phyloP scores from a whole-genome alignment of 2,329 filamentous ascomycete species.

The Trichothecium sympodiale region DNA sequence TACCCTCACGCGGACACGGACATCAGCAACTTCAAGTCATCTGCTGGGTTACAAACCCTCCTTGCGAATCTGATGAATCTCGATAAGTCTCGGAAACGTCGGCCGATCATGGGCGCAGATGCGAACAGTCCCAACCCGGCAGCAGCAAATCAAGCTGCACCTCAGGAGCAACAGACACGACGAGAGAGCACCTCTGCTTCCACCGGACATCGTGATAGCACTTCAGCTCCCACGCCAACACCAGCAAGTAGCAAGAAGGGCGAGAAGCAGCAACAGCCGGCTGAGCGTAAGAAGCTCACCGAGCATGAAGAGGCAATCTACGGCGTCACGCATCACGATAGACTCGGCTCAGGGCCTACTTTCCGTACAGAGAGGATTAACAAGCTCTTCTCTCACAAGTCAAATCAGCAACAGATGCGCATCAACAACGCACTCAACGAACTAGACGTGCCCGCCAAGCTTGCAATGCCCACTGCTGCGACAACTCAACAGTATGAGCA shows the following conservation, averaged over 20 bases:
- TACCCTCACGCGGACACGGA: conserved; percentile 62
- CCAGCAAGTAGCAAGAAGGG: conserved; percentile 39
- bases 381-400: conserved; percentile 69
- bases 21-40: conserved; percentile 69
- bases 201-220: conserved; percentile 23
- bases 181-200: conserved; percentile 26
- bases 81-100: conserved; percentile 85
- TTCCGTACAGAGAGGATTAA: conserved; percentile 80
- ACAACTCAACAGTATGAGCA: conserved; percentile 63
- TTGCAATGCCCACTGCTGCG: conserved; percentile 63
- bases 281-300: conserved; percentile 59
- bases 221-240: conserved; percentile 20
- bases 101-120: conserved; percentile 54
- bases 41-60: conserved; percentile 65
- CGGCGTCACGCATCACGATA: conserved; percentile 77
- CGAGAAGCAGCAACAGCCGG: conserved; percentile 22
- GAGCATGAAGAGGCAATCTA: conserved; percentile 68
- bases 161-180: conserved; percentile 31
- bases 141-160: conserved; percentile 21
- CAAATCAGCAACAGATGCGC: conserved; percentile 61
- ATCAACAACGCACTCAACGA: conserved; percentile 63
- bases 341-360: conserved; percentile 72
- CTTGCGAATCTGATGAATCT: conserved; percentile 72
- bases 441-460: conserved; percentile 57
- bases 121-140: conserved; percentile 28